phyloP scores from a whole-genome alignment of 768 basidiomycete genomes.

The Boletellus emodensis region DNA sequence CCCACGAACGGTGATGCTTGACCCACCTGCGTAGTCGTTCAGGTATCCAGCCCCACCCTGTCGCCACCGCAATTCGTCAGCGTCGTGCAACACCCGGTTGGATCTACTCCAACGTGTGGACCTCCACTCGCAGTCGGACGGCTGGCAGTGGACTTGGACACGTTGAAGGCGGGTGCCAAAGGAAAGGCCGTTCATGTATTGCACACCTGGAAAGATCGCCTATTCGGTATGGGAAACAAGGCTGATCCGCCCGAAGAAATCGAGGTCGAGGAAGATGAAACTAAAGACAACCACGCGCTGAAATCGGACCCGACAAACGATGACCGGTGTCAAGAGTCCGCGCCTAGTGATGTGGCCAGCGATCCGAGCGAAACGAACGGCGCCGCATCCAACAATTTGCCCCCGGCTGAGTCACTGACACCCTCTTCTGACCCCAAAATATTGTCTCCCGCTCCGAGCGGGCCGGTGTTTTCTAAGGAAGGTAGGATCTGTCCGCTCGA shows the following conservation, averaged over 20 bases:
- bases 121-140: constrained; percentile 73
- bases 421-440: constrained; percentile 2
- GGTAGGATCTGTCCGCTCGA: constrained; percentile 15
- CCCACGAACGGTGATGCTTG: neutral
- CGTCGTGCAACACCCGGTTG: constrained; percentile 47
- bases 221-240: constrained; percentile 74
- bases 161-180: constrained; percentile 50
- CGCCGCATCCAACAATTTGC: constrained; percentile 1
- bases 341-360: constrained; percentile 3
- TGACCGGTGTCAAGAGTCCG: constrained; percentile 8
- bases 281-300: constrained; percentile 5
- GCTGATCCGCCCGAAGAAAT: constrained; percentile 47
- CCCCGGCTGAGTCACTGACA: constrained; percentile 9
- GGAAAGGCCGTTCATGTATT: constrained; percentile 74
- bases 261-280: constrained; percentile 20
- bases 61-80: constrained; percentile 53
- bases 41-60: constrained; percentile 40
- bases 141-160: constrained; percentile 55
- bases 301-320: constrained; percentile 6
- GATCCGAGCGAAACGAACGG: constrained; percentile 25
- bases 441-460: constrained; percentile 7
- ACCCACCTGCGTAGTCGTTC: constrained; percentile 44
- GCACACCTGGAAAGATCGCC: constrained; percentile 73
- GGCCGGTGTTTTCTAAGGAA: constrained; percentile 25
- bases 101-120: constrained; percentile 25